phyloP scores from a whole-genome alignment of 257 asterid genomes.

The Paraleonurus japonicus region DNA sequence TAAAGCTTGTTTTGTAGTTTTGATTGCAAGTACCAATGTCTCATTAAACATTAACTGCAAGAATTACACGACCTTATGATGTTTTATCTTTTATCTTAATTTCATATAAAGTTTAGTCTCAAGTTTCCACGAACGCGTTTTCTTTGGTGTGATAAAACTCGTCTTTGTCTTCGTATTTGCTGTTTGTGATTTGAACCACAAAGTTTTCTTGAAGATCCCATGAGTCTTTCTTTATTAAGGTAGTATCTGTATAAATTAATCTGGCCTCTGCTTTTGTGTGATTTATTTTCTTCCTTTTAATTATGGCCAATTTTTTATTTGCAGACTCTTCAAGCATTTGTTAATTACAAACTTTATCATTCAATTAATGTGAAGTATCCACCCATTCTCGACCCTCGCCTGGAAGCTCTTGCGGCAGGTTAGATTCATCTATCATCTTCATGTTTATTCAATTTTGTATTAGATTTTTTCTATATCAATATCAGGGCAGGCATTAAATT shows the following conservation, averaged over 20 bases:
- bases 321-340: constrained; percentile 86
- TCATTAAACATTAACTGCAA: neutral
- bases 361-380: constrained; percentile 81
- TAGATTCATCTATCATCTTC: constrained; percentile 12
- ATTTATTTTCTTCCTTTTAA: constrained; percentile 12
- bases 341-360: constrained; percentile 68
- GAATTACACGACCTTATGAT: neutral
- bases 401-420: constrained; percentile 95
- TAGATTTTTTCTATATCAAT: neutral
- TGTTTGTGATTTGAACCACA: neutral
- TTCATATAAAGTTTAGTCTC: neutral
- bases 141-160: neutral
- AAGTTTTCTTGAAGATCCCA: neutral
- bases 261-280: constrained; percentile 3
- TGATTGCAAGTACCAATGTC: neutral
- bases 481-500: neutral
- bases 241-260: constrained; percentile 15
- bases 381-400: constrained; percentile 84
- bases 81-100: neutral
- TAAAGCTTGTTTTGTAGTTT: neutral
- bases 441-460: neutral
- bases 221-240: neutral
- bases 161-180: neutral
- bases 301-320: constrained; percentile 19
- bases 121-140: neutral